These are phyloP conservation scores for Carallia pectinifolia DNA, from an alignment of 345 rosid species.

Conservation along the genomic window DNA sequence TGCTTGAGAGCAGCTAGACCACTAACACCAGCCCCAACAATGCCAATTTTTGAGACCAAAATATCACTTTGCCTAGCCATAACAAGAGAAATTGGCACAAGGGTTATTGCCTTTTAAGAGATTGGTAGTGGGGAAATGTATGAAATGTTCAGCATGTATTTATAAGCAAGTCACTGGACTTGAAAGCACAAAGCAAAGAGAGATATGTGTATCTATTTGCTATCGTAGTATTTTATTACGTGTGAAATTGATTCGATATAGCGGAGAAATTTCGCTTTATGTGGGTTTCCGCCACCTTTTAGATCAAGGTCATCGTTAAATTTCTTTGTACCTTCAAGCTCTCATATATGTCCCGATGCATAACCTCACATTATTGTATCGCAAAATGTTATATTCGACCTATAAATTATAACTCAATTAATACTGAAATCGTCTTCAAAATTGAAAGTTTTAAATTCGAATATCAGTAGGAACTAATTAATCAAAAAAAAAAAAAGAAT, in stretches of 20 bases:
- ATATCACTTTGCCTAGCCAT: slow-evolving; percentile 29
- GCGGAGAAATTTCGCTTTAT: slow-evolving; percentile 13
- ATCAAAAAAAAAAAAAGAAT: no score
- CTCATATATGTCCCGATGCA: neutral
- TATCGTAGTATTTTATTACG: neutral
- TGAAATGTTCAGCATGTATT: slow-evolving; percentile 16
- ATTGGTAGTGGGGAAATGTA: neutral
- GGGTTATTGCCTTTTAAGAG: neutral
- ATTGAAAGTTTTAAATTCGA: no score
- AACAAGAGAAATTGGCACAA: no score
- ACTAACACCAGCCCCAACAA: slow-evolving; percentile 87
- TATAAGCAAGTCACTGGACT: slow-evolving; percentile 39
- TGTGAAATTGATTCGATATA: slow-evolving; percentile 3
- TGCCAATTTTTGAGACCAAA: slow-evolving; percentile 55
- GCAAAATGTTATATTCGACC: no score
- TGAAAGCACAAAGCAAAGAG: neutral
- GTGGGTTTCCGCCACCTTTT: neutral
- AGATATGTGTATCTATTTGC: neutral
- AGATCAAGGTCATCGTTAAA: neutral
- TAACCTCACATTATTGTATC: neutral
- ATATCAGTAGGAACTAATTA: no score
- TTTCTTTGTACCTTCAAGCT: slow-evolving; percentile 31
- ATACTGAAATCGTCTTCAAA: no score
- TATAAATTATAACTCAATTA: no score
- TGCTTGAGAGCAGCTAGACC: slow-evolving; percentile 81